Evolutionary conservation across 2,329 filamentous ascomycete genomes (phyloP), one percentile per base, ranked within the genome.

Genomic region (Ophiostoma himal-ulmi): DNA sequence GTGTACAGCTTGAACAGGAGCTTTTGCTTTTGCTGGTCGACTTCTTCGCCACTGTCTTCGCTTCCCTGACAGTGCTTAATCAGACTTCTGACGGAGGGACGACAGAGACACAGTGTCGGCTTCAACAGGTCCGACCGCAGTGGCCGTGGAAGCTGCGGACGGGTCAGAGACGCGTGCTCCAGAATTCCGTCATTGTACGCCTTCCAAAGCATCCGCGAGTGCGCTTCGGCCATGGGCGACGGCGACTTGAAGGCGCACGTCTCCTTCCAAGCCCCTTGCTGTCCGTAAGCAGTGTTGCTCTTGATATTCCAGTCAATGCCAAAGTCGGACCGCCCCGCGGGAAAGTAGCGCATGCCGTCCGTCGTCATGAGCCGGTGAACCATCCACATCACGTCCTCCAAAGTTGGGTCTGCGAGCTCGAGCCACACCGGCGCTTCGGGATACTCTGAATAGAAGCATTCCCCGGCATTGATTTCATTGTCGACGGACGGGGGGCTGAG

Each of bases 301-400:
- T 22, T 3, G 2, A 39, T 39, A 3, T 22, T 0, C 62, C 62
- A 65, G 62, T 65, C 41, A 36, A 65, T 65, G 36, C 62, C 62
- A 65, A 65, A 65, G 36, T 65, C 62, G 36, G 62, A 11, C n/a
- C 34, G 34, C 6, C 30, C 34, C 30, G 7, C 17, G 17, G 60
- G 36, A 39, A 64, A 65, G 36, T 39, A 5, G 17, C 14, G 7
- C 20, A 65, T 39, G 36, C 62, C 62, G 1, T 7, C 71, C 37
- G 73, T 74, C 3, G 60, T 60, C 26, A 75, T 10, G 13, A 77
- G 72, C 70, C 73, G 71, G 73, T 73, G 76, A 1, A 72, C 71
- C 75, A 77, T 74, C 70, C 72, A 75, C 67, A 75, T 72, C 13
- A 77, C 73, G 67, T 77, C 75, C 71, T 76, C 75, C 10, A 74